These are phyloP conservation scores for Pyrenochaeta sp. DNA, from an alignment of 2,329 filamentous ascomycete genomes.

Conservation along the genomic window DNA sequence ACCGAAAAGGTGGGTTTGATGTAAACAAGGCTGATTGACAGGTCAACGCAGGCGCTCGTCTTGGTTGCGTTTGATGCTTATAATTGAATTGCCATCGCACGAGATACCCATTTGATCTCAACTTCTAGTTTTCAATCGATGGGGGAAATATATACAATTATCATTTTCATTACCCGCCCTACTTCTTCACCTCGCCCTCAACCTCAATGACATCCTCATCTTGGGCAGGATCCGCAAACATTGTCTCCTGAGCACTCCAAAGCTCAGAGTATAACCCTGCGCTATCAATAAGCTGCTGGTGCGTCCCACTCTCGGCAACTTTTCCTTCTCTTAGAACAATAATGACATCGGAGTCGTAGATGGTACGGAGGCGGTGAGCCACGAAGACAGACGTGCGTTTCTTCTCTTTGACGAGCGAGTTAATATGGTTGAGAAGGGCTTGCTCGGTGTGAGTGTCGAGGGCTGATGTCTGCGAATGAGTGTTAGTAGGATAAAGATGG, in stretches of 20 bases:
- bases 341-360: constrained; percentile 90
- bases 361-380: constrained; percentile 89
- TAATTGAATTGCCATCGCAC: neutral
- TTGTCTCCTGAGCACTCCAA: constrained; percentile 71
- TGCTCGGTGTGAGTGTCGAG: constrained; percentile 94
- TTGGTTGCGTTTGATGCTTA: neutral
- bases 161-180: neutral
- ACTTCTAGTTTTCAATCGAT: neutral
- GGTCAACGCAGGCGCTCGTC: neutral
- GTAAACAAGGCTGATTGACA: neutral
- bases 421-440: constrained; percentile 89
- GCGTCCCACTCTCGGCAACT: constrained; percentile 90
- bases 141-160: neutral
- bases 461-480: constrained; percentile 70
- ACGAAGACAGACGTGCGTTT: constrained; percentile 91
- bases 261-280: constrained; percentile 86
- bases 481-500: constrained; percentile 2
- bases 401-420: constrained; percentile 89
- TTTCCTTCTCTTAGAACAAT: constrained; percentile 85
- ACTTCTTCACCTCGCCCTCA: constrained; percentile 3
- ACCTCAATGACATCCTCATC: constrained; percentile 9
- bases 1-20: constrained; percentile 20
- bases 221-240: constrained; percentile 34
- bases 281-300: constrained; percentile 80
- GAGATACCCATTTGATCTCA: neutral